Evolutionary conservation across 371 early-diverging fungal genomes (phyloP), one percentile per base, ranked within the genome.

Genomic region (Thermomucor indicae-seudaticae): DNA sequence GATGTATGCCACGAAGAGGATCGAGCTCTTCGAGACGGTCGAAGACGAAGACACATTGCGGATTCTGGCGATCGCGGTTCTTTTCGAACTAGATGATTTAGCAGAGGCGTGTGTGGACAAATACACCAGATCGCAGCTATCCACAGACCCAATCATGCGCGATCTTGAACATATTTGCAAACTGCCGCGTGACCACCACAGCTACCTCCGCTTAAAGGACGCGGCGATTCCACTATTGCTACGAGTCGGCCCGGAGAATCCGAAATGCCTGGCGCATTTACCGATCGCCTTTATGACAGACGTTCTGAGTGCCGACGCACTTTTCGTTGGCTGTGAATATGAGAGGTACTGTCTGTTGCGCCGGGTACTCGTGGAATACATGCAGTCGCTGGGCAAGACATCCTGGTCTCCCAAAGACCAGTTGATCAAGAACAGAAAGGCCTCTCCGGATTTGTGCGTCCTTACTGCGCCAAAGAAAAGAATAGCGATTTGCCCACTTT

Each of bases 251-350:
- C 64, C 75, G 11, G 57, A 65, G 12, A 28, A 70, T 11, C 58
- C 75, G 0, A 47, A 43, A 1, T 49, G 49, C 1, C 40, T 75
- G 6, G 64, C 69, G 6, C 52, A 54, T 29, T 45, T 75, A n/a
- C 75, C 75, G 0, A 64, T 62, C 4, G 71, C 70, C 39, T 75
- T 68, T 41, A 68, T 75, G 71, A 67, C 71, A 0, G 75, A 75
- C 42, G 63, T 75, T 0, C 51, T 75, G 4, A 62, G 62, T 57
- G 71, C 75, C 1, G 75, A 75, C 34, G 55, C 58, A 3, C 37
- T 75, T 16, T 75, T 64, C 51, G 67, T 75, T 5, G 25, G 41
- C 5, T 53, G 51, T 24, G 75, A 75, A 35, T 75, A 54, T 43
- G 69, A 70, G 19, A 53, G 75, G 1, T 75, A 75, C 31, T 52